A percentile compares a stretch with the other conserved stretches of the same genome.
phyloP scores from a whole-genome alignment of 305 asterid species.

The Caryopteris hybrid region DNA sequence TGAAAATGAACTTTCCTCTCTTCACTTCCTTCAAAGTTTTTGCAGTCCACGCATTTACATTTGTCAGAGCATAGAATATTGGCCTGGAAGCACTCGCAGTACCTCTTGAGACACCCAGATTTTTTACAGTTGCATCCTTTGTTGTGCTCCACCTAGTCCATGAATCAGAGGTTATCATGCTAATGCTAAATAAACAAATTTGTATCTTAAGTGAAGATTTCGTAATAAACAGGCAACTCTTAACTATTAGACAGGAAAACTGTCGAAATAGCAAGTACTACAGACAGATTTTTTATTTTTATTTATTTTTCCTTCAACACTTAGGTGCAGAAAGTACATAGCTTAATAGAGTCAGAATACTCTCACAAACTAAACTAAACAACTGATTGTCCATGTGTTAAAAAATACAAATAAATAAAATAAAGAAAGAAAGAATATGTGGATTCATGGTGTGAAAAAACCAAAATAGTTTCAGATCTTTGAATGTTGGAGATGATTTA shows the following conservation, averaged over 20 bases:
- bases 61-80: slow-evolving; percentile 60
- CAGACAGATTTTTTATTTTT: background rate
- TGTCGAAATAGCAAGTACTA: background rate
- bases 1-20: slow-evolving; percentile 46
- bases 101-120: slow-evolving; percentile 65
- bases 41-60: slow-evolving; percentile 64
- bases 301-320: too few species aligned
- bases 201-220: slow-evolving; percentile 1
- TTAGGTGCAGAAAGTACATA: too few species aligned
- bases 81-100: slow-evolving; percentile 76
- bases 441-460: too few species aligned
- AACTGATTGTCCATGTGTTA: too few species aligned
- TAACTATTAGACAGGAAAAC: background rate
- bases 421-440: too few species aligned
- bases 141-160: slow-evolving; percentile 48
- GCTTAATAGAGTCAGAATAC: too few species aligned
- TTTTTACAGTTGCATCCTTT: slow-evolving; percentile 65
- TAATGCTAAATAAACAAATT: background rate
- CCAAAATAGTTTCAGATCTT: too few species aligned
- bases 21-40: slow-evolving; percentile 63
- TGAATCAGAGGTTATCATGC: slow-evolving; percentile 10
- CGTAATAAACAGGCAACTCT: background rate
- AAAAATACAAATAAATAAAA: too few species aligned
- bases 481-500: too few species aligned
- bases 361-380: too few species aligned